Evolutionary conservation across 495 filamentous ascomycete genomes (phyloP).

Genomic region (Hypoxylon crocopeplum): DNA sequence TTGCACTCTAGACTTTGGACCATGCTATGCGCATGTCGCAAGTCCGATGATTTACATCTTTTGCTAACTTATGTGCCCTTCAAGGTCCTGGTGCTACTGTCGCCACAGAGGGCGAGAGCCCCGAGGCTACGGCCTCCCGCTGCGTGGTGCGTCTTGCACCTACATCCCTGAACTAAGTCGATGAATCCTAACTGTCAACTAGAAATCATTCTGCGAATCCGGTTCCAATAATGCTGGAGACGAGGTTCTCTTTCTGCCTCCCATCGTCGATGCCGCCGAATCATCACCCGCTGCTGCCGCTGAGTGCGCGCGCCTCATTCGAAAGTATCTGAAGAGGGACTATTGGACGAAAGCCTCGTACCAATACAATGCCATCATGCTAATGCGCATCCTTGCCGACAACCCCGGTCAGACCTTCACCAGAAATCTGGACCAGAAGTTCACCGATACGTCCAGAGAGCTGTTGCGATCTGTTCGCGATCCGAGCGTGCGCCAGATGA

Average conservation of each 20-base stretch:
- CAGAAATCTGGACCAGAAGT: constrained; percentile 82
- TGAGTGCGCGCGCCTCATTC: constrained; percentile 76
- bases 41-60: constrained; percentile 10
- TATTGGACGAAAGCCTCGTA: constrained; percentile 65
- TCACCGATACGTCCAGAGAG: constrained; percentile 76
- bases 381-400: constrained; percentile 88
- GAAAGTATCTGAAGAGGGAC: constrained; percentile 79
- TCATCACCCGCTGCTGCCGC: constrained; percentile 85
- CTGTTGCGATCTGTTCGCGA: constrained; percentile 75
- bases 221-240: constrained; percentile 72
- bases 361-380: constrained; percentile 97
- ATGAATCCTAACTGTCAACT: constrained; percentile 12
- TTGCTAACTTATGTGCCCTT: constrained; percentile 11
- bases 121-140: constrained; percentile 63
- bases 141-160: constrained; percentile 53
- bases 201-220: constrained; percentile 79
- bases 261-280: constrained; percentile 93
- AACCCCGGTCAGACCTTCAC: constrained; percentile 93
- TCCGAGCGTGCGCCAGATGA: constrained; percentile 72
- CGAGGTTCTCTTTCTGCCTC: constrained; percentile 91
- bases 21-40: neutral
- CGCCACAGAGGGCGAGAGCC: constrained; percentile 53
- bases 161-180: constrained; percentile 25
- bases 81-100: constrained; percentile 31
- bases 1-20: neutral